Conservation (phyloP, 140 eudicot genomes). For the Senecio squalidus region DNA sequence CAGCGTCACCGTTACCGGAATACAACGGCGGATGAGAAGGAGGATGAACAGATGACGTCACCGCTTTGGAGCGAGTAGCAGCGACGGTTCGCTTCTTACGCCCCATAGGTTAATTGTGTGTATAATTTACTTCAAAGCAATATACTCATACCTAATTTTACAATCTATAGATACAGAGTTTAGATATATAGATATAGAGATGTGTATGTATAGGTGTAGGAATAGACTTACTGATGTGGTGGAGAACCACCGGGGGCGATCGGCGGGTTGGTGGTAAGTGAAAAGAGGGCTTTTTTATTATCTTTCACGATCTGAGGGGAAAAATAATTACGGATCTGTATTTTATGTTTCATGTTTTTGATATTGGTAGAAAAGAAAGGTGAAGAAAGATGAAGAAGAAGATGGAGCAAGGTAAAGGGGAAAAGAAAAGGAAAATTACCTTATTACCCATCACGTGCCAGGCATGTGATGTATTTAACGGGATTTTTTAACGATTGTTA, state of each 20-base stretch:
- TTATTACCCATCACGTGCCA: too few relatives aligned
- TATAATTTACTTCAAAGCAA: slow-evolving; percentile 13
- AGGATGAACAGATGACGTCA: slow-evolving; percentile 18
- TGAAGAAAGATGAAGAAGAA: too few relatives aligned
- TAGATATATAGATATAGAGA: slow-evolving; percentile 16
- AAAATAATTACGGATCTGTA: too few relatives aligned
- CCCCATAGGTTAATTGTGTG: slow-evolving; percentile 40
- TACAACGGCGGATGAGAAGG: slow-evolving; percentile 15
- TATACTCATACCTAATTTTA: slow-evolving; percentile 28
- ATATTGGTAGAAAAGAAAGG: too few relatives aligned
- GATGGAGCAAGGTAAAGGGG: too few relatives aligned
- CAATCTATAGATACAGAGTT: too few relatives aligned
- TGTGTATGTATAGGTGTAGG: neutral
- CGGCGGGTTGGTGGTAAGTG: slow-evolving; percentile 17
- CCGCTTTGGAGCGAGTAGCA: slow-evolving; percentile 65
- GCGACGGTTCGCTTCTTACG: slow-evolving; percentile 74
- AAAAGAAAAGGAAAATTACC: too few relatives aligned
- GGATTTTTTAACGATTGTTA: too few relatives aligned
- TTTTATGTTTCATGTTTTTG: too few relatives aligned
- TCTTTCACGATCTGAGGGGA: neutral
- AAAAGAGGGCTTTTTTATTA: slow-evolving; percentile 29
- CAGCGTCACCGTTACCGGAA: slow-evolving; percentile 20
- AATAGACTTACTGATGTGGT: slow-evolving; percentile 24
- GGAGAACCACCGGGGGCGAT: slow-evolving; percentile 16
- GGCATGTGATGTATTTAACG: too few relatives aligned